phyloP scores from a whole-genome alignment of 2,329 filamentous ascomycete species.

The Diaporthe vexans region DNA sequence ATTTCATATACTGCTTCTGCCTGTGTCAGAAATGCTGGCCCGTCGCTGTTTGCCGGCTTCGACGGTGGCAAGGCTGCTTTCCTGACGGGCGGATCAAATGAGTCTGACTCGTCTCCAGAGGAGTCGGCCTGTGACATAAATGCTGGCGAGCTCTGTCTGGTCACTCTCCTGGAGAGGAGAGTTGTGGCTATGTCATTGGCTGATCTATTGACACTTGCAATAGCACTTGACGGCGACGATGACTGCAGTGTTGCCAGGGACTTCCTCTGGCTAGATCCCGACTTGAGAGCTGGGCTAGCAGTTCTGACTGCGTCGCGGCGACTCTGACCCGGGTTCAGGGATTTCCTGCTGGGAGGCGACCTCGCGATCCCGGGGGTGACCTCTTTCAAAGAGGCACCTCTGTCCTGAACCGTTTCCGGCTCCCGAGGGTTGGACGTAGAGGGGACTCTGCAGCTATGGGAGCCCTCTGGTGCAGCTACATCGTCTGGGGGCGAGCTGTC shows the following conservation, averaged over 20 bases:
- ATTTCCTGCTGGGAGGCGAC: background rate
- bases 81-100: slow-evolving; percentile 23
- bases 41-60: background rate
- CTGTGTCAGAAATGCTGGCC: slow-evolving; percentile 1
- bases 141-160: slow-evolving; percentile 4
- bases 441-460: background rate
- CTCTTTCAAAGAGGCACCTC: background rate
- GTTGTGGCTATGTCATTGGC: background rate
- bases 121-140: slow-evolving; percentile 2
- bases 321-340: background rate
- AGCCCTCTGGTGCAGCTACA: background rate
- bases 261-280: background rate
- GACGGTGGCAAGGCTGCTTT: background rate
- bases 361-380: too few species aligned
- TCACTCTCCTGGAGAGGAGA: background rate
- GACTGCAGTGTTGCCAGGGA: slow-evolving; percentile 6
- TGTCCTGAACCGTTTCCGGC: background rate
- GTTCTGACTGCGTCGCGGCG: background rate
- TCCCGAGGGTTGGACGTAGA: background rate
- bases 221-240: background rate
- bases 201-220: background rate
- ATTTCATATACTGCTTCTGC: background rate
- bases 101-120: slow-evolving; percentile 24
- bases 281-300: background rate
- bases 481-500: background rate